These are phyloP conservation scores for Vitis hybrid DNA, from an alignment of 177 flowering plant genomes.

Conservation along the genomic window DNA sequence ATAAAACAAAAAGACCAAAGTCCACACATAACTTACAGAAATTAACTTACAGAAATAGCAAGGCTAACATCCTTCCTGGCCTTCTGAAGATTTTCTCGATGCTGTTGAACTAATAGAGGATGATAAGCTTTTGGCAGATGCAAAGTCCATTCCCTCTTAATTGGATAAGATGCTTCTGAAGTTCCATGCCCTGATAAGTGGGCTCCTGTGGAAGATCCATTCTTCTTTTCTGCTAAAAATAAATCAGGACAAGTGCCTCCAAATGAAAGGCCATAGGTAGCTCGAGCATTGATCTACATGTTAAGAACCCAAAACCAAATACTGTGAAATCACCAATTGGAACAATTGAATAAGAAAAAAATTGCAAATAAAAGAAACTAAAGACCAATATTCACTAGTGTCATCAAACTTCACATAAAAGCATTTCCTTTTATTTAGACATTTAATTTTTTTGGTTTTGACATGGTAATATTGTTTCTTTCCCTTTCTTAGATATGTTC, in stretches of 20 bases:
- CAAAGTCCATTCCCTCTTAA: conserved; percentile 56
- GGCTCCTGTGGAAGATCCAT: conserved; percentile 20
- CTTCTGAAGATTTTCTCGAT: conserved; percentile 49
- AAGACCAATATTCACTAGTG: too few species aligned
- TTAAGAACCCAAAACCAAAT: neutral
- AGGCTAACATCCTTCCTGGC: conserved; percentile 54
- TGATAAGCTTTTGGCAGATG: conserved; percentile 80
- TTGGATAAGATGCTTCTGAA: conserved; percentile 18
- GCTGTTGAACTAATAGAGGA: conserved; percentile 75
- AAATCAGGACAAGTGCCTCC: conserved; percentile 78
- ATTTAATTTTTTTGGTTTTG: too few species aligned
- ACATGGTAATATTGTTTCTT: too few species aligned
- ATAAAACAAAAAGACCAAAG: neutral
- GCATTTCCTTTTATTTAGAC: too few species aligned
- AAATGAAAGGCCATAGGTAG: conserved; percentile 70
- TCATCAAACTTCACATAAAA: too few species aligned
- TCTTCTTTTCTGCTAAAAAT: conserved; percentile 30
- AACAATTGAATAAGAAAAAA: neutral
- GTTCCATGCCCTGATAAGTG: conserved; percentile 15
- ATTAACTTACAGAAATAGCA: conserved; percentile 63
- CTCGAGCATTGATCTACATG: conserved; percentile 82
- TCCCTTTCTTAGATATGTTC: too few species aligned
- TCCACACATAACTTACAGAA: conserved; percentile 47
- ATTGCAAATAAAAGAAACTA: too few species aligned
- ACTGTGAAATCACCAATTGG: neutral